Evolutionary conservation across 805 yeast genomes (phyloP).

Genomic region (Ogataea degrootiae): DNA sequence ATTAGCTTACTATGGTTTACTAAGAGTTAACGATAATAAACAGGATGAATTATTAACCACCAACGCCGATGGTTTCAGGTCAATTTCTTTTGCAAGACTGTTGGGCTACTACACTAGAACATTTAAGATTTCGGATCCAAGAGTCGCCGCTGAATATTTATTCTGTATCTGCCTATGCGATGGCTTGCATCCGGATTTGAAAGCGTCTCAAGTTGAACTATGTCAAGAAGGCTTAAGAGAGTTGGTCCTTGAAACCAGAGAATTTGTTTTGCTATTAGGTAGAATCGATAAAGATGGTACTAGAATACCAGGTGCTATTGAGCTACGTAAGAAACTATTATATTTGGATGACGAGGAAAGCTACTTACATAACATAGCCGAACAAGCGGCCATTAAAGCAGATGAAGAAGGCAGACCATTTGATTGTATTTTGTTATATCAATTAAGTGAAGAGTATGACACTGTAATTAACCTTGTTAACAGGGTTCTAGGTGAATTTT

Average conservation of each 20-base stretch:
- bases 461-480: constrained; percentile 73
- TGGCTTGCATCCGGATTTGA: constrained; percentile 21
- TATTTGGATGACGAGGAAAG: constrained; percentile 52
- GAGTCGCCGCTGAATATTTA: constrained; percentile 87
- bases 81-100: constrained; percentile 52
- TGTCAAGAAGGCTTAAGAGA: constrained; percentile 81
- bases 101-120: constrained; percentile 77
- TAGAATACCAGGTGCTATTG: constrained; percentile 78
- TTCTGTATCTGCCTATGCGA: constrained; percentile 59
- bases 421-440: constrained; percentile 82
- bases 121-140: constrained; percentile 82
- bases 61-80: constrained; percentile 26
- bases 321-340: constrained; percentile 65
- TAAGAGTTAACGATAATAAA: constrained; percentile 36
- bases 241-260: constrained; percentile 80
- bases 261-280: constrained; percentile 79
- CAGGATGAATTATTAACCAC: constrained; percentile 26
- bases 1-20: constrained; percentile 65
- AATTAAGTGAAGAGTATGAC: constrained; percentile 82
- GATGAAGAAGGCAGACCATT: constrained; percentile 86
- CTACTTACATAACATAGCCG: constrained; percentile 68
- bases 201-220: constrained; percentile 43
- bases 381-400: constrained; percentile 78
- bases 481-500: constrained; percentile 69
- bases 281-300: constrained; percentile 72